These are phyloP conservation scores for Epichloe aotearoae DNA, from an alignment of 2,329 filamentous ascomycete genomes.

Conservation along the genomic window DNA sequence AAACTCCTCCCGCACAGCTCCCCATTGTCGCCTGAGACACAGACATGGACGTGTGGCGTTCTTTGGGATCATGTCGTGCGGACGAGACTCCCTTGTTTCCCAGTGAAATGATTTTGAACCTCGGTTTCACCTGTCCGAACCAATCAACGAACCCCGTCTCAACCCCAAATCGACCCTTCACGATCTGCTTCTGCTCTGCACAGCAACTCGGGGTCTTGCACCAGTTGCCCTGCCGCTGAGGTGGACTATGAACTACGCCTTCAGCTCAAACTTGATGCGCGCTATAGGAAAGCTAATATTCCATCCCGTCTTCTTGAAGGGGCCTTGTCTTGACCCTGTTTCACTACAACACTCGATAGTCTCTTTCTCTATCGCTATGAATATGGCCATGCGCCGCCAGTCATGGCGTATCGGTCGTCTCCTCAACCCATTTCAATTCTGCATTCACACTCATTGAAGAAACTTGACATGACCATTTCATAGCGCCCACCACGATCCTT, in stretches of 20 bases:
- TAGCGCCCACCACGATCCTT: no score
- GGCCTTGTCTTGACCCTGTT: not conserved
- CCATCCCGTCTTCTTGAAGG: not conserved
- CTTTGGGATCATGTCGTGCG: no score
- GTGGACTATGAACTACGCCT: not conserved
- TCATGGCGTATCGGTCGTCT: no score
- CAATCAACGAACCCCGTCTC: not conserved
- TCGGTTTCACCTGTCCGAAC: not conserved
- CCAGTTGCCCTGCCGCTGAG: not conserved
- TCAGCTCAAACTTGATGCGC: not conserved
- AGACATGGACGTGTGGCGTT: no score
- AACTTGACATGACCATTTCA: no score
- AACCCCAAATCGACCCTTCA: not conserved
- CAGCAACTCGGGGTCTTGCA: not conserved
- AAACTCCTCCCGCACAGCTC: not conserved
- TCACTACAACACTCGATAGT: not conserved
- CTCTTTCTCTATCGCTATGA: not conserved
- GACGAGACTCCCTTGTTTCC: not conserved
- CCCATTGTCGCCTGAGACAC: not conserved
- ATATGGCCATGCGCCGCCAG: not conserved
- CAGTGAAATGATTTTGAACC: not conserved
- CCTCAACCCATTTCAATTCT: no score
- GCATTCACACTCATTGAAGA: no score
- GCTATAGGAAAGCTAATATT: not conserved
- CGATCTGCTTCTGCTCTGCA: not conserved